phyloP scores from a whole-genome alignment of 345 rosid species.

The Salix exigua region DNA sequence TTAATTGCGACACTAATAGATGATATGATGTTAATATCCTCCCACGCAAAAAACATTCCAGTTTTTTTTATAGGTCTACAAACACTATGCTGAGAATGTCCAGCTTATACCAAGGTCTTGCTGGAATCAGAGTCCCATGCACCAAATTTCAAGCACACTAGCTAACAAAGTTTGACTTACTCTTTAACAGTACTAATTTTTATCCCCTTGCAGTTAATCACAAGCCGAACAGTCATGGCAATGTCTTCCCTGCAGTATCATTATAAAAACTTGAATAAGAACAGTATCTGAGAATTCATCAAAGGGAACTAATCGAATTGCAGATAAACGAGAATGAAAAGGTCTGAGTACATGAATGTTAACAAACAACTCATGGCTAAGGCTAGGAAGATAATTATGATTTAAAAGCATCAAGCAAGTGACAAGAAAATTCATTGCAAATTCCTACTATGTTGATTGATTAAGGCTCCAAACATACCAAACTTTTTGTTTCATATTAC shows the following conservation, averaged over 20 bases:
- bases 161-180: slow-evolving; percentile 42
- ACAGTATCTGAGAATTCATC: neutral
- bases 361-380: neutral
- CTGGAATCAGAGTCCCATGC: slow-evolving; percentile 3
- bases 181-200: slow-evolving; percentile 76
- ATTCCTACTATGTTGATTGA: neutral
- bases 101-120: neutral
- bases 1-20: neutral
- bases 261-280: slow-evolving; percentile 9
- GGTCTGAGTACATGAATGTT: neutral
- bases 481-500: neutral
- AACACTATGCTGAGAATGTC: neutral
- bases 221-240: slow-evolving; percentile 86
- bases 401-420: neutral
- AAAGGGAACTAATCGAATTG: neutral
- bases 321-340: neutral
- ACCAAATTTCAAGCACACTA: neutral
- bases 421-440: neutral
- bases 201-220: slow-evolving; percentile 83
- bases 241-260: slow-evolving; percentile 63
- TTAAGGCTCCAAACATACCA: neutral
- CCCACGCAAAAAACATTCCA: neutral
- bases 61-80: neutral
- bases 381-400: neutral
- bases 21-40: neutral